These are phyloP conservation scores for Diaporthe destruens DNA, from an alignment of 2,329 filamentous ascomycete species.

Conservation along the genomic window DNA sequence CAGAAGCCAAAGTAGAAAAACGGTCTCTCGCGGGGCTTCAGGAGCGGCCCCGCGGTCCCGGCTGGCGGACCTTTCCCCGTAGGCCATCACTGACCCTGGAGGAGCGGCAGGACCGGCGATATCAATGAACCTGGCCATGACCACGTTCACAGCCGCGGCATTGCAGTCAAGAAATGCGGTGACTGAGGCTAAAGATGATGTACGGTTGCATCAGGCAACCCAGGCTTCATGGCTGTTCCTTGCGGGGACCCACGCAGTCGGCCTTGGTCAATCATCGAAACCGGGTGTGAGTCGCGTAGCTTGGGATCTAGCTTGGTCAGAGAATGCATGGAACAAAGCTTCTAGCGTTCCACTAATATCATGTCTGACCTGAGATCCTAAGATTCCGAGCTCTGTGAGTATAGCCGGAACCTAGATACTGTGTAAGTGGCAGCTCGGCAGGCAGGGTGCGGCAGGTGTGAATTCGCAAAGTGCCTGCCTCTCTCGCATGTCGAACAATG, in stretches of 20 bases:
- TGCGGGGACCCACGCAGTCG: constrained; percentile 25
- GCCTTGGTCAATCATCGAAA: constrained; percentile 24
- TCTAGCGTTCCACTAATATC: neutral
- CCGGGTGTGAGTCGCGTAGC: neutral
- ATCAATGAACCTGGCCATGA: constrained; percentile 13
- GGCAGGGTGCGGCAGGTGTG: neutral
- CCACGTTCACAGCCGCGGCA: neutral
- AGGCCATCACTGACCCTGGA: neutral
- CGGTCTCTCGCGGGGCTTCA: neutral
- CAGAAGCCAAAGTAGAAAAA: constrained; percentile 32
- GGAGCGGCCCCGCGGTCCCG: constrained; percentile 5
- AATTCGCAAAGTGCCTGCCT: neutral
- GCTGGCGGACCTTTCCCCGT: neutral
- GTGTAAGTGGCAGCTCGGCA: constrained; percentile 3
- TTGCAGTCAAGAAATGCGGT: constrained; percentile 1
- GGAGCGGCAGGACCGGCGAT: constrained; percentile 10
- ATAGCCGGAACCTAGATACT: neutral
- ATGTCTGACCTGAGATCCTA: neutral
- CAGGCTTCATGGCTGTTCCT: constrained; percentile 1
- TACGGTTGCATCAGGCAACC: constrained; percentile 35
- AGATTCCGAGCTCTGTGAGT: neutral
- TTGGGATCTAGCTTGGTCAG: neutral
- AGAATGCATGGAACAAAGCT: neutral
- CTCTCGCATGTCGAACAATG: constrained; percentile 25
- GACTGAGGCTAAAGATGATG: constrained; percentile 5